Percentiles rank a stretch among this genome's conserved stretches.
These are phyloP conservation scores for Beta lomatogona DNA, from an alignment of 179 eudicot species.

Conservation along the genomic window DNA sequence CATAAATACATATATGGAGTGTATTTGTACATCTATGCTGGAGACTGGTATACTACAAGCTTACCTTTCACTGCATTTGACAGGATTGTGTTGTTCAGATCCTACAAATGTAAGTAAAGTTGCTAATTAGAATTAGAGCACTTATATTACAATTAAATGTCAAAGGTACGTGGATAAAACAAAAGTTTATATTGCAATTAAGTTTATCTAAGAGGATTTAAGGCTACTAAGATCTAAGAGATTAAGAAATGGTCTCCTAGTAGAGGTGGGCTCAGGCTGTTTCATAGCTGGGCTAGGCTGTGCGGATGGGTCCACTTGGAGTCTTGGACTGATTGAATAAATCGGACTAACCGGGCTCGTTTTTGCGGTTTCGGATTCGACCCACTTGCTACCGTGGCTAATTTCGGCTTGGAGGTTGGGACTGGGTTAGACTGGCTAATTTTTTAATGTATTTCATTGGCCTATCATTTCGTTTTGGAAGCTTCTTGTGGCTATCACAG, in stretches of 20 bases:
- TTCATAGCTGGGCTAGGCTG: background rate
- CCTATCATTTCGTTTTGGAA: too few species aligned
- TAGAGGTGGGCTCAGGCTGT: background rate
- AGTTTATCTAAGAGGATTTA: too few species aligned
- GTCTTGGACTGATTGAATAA: background rate
- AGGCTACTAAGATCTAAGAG: background rate
- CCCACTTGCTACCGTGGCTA: too few species aligned
- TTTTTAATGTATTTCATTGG: too few species aligned
- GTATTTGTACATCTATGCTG: background rate
- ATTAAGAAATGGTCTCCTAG: too few species aligned
- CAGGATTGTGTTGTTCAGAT: constrained; percentile 54
- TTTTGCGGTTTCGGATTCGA: too few species aligned
- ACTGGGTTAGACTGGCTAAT: too few species aligned
- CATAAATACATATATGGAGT: background rate
- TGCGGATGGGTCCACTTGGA: too few species aligned
- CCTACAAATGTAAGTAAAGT: constrained; percentile 44
- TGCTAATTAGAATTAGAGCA: background rate
- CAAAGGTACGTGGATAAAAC: background rate
- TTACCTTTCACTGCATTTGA: constrained; percentile 78
- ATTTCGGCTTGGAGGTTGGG: too few species aligned
- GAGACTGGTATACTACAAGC: background rate
- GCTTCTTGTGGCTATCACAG: too few species aligned
- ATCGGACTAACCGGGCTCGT: background rate
- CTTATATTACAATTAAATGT: background rate
- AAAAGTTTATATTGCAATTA: background rate